These are phyloP conservation scores for Colletotrichum chlorophyti DNA, from an alignment of 2,329 filamentous ascomycete species.

Conservation along the genomic window DNA sequence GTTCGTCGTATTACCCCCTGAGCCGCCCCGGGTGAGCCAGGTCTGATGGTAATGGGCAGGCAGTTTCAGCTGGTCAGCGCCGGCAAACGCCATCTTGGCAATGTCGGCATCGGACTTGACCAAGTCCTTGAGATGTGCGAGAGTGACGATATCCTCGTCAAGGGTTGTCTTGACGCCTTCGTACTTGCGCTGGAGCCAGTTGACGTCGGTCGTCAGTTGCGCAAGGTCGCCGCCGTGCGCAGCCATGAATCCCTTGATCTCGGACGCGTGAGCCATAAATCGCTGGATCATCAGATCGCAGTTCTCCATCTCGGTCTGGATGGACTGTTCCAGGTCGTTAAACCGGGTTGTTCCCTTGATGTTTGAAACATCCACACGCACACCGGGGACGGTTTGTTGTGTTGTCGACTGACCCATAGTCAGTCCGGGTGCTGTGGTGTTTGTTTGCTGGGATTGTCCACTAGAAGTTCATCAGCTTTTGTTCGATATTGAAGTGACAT, in stretches of 20 bases:
- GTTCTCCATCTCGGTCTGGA: constrained; percentile 78
- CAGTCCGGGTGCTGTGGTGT: constrained; percentile 39
- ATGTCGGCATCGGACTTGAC: constrained; percentile 71
- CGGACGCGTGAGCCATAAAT: constrained; percentile 79
- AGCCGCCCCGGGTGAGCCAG: constrained; percentile 46
- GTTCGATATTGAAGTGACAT: no score
- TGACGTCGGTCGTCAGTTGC: constrained; percentile 53
- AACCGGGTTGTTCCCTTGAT: constrained; percentile 89
- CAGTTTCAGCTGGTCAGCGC: constrained; percentile 76
- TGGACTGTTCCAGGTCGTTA: constrained; percentile 83
- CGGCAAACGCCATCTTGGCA: constrained; percentile 74
- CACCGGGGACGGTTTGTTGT: constrained; percentile 69
- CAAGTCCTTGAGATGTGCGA: constrained; percentile 67
- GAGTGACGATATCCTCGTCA: constrained; percentile 65
- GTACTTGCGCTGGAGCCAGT: constrained; percentile 58
- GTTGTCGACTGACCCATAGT: constrained; percentile 59
- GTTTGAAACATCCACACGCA: constrained; percentile 79
- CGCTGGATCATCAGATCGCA: constrained; percentile 82
- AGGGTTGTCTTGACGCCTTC: constrained; percentile 51
- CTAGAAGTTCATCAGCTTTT: not conserved
- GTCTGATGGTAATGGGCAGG: constrained; percentile 64
- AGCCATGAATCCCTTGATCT: constrained; percentile 74
- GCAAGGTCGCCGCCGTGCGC: constrained; percentile 58
- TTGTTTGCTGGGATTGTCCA: constrained; percentile 20
- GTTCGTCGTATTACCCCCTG: constrained; percentile 32